These are phyloP conservation scores for Aspergillus pseudotamarii DNA, from an alignment of 2,329 filamentous ascomycete species.

Conservation along the genomic window DNA sequence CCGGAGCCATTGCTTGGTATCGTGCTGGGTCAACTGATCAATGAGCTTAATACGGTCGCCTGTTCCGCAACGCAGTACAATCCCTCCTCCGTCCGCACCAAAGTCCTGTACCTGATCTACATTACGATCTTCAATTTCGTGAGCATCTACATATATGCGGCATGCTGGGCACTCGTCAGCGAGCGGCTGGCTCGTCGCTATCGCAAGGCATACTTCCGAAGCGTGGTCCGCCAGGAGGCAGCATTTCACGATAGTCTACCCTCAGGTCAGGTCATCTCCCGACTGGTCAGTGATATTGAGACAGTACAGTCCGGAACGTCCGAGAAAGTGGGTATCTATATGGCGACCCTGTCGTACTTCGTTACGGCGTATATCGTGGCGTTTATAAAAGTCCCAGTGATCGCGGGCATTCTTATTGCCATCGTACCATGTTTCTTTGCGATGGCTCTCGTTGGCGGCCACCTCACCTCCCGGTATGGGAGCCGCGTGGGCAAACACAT, in stretches of 20 bases:
- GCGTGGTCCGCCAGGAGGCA: constrained; percentile 62
- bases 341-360: constrained; percentile 68
- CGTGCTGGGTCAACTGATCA: constrained; percentile 4
- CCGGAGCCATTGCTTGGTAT: constrained; percentile 6
- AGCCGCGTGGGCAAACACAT: constrained; percentile 54
- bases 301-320: constrained; percentile 68
- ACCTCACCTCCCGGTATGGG: constrained; percentile 54
- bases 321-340: constrained; percentile 69
- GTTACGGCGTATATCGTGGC: constrained; percentile 67
- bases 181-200: constrained; percentile 65
- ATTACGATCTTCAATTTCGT: neutral
- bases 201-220: constrained; percentile 62
- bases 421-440: constrained; percentile 64
- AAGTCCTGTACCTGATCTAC: constrained; percentile 9
- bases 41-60: neutral
- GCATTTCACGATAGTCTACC: constrained; percentile 66
- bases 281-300: constrained; percentile 67
- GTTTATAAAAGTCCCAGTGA: constrained; percentile 63
- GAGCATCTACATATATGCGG: constrained; percentile 63
- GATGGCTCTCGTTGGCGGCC: constrained; percentile 59
- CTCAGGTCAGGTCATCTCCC: constrained; percentile 63
- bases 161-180: constrained; percentile 66
- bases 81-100: constrained; percentile 6
- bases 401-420: constrained; percentile 67
- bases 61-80: neutral